Conservation (phyloP, 2,329 filamentous ascomycete species). For the Phialophora macrospora region DNA sequence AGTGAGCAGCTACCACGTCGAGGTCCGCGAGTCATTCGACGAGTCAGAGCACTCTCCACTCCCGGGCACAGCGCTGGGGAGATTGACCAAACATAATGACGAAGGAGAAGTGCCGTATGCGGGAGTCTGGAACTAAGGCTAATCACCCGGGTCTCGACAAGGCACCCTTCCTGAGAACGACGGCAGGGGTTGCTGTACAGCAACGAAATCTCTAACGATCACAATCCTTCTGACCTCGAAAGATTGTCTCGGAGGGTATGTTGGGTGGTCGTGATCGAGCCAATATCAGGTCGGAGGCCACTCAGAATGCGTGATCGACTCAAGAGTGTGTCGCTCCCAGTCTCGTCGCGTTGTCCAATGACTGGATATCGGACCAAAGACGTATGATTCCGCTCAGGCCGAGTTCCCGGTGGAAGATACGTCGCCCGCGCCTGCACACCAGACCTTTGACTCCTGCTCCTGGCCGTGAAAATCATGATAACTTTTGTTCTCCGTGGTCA, state of each 20-base stretch:
- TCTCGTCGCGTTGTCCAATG: neutral
- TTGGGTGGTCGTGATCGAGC: neutral
- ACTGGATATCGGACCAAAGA: neutral
- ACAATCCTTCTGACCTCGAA: neutral
- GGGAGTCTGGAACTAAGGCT: neutral
- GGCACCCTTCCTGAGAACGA: neutral
- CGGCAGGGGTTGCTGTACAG: neutral
- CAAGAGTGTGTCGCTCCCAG: neutral
- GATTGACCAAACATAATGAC: neutral
- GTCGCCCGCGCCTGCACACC: neutral
- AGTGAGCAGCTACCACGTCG: neutral
- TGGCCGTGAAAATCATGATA: neutral
- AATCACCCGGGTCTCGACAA: neutral
- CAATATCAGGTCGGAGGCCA: neutral
- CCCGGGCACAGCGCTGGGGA: neutral
- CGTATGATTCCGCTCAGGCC: neutral
- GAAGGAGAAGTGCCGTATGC: neutral
- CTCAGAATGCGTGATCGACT: neutral
- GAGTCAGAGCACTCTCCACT: neutral
- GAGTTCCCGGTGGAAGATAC: neutral
- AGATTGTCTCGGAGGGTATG: neutral
- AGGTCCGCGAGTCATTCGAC: neutral
- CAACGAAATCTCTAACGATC: neutral
- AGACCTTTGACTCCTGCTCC: neutral
- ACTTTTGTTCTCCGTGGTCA: constrained; percentile 10